Evolutionary conservation across 78 protist species (phyloP).

Genomic region (Polysphondylium violaceum): DNA sequence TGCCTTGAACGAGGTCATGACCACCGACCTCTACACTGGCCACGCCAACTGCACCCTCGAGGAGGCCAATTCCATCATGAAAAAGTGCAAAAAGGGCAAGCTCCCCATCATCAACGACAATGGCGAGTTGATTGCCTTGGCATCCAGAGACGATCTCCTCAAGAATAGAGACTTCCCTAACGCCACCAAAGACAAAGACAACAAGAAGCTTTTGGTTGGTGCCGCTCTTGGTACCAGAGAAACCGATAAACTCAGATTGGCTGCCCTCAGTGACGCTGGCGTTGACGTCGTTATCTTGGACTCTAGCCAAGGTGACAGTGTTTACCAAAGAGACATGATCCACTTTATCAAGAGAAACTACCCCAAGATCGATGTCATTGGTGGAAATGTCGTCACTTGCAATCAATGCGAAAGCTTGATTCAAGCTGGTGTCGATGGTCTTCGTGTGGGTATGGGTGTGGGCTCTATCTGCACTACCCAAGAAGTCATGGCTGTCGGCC

Average conservation of each 20-base stretch:
- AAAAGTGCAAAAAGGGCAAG: constrained; percentile 81
- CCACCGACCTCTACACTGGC: constrained; percentile 62
- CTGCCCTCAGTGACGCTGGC: constrained; percentile 77
- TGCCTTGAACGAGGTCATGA: constrained; percentile 89
- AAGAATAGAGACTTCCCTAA: constrained; percentile 89
- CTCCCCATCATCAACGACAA: constrained; percentile 92
- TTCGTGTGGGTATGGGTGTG: constrained; percentile 97
- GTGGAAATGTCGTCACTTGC: constrained; percentile 95
- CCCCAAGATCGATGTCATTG: constrained; percentile 84
- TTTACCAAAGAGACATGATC: constrained; percentile 80
- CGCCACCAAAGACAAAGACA: constrained; percentile 79
- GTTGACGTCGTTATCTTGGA: constrained; percentile 91
- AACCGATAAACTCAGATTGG: constrained; percentile 82
- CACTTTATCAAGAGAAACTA: constrained; percentile 50
- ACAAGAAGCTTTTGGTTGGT: constrained; percentile 86
- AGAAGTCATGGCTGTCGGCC: constrained; percentile 80
- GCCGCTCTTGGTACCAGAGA: constrained; percentile 89
- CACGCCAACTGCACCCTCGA: constrained; percentile 81
- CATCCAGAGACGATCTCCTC: constrained; percentile 88
- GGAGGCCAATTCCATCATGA: constrained; percentile 88
- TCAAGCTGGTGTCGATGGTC: constrained; percentile 94
- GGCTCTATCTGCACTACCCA: constrained; percentile 98
- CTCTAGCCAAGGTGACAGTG: constrained; percentile 86
- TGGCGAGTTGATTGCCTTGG: constrained; percentile 84
- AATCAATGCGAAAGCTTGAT: constrained; percentile 90